These are phyloP conservation scores for Mycena sanguinolenta DNA, from an alignment of 768 basidiomycete genomes.

Conservation along the genomic window DNA sequence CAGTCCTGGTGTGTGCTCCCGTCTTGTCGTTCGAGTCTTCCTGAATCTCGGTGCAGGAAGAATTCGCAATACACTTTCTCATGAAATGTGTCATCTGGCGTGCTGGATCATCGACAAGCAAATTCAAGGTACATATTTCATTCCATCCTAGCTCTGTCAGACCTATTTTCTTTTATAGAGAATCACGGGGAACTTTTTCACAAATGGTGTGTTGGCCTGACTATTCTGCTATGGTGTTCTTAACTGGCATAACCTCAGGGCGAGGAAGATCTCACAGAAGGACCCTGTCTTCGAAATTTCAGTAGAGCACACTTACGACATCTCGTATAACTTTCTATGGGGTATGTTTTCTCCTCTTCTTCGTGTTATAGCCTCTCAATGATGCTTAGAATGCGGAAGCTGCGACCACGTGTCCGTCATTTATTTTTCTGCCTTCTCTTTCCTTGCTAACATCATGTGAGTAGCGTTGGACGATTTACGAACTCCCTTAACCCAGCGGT, in stretches of 20 bases:
- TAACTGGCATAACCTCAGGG: slow-evolving; percentile 60
- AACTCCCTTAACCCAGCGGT: slow-evolving; percentile 16
- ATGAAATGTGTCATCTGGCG: slow-evolving; percentile 95
- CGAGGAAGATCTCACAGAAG: slow-evolving; percentile 74
- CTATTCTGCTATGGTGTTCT: not conserved
- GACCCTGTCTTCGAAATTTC: slow-evolving; percentile 81
- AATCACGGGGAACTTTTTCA: slow-evolving; percentile 4
- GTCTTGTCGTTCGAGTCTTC: not conserved
- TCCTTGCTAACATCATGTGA: not conserved
- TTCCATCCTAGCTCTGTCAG: not conserved
- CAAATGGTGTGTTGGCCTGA: slow-evolving; percentile 16
- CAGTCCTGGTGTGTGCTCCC: slow-evolving; percentile 69
- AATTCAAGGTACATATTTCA: slow-evolving; percentile 50
- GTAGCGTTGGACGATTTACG: slow-evolving; percentile 11
- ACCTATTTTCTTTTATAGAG: not conserved
- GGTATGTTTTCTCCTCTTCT: slow-evolving; percentile 51
- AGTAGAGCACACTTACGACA: slow-evolving; percentile 84
- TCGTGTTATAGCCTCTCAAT: slow-evolving; percentile 18
- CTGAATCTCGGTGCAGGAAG: slow-evolving; percentile 64
- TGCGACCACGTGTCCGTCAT: slow-evolving; percentile 71
- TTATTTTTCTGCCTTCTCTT: not conserved
- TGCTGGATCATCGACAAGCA: slow-evolving; percentile 84
- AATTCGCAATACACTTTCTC: slow-evolving; percentile 85
- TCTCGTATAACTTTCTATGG: slow-evolving; percentile 81
- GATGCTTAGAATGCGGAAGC: slow-evolving; percentile 66